phyloP scores from a whole-genome alignment of 73 alveolate species.

The Symbiodinium natans region DNA sequence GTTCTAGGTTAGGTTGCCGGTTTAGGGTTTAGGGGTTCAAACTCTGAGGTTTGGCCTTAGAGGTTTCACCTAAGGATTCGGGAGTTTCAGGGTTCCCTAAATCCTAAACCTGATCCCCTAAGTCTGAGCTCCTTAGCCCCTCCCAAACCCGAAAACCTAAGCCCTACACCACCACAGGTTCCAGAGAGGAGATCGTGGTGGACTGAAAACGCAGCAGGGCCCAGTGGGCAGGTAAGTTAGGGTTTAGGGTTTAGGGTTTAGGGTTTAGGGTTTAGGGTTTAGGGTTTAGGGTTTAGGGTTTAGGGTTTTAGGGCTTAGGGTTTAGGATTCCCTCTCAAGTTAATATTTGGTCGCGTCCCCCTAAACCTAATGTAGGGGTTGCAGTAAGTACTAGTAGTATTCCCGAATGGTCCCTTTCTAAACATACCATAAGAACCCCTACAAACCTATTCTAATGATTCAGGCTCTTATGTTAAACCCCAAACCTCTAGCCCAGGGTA shows the following conservation, averaged over 20 bases:
- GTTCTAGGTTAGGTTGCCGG: not conserved
- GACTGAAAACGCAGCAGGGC: not conserved
- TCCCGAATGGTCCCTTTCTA: no score
- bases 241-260: not conserved
- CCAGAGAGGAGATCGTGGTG: not conserved
- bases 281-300: not conserved
- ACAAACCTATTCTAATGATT: no score
- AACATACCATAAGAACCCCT: no score
- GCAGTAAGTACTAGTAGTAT: no score
- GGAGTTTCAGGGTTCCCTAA: not conserved
- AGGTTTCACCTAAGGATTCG: no score
- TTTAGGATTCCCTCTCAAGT: not conserved
- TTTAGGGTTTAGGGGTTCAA: not conserved
- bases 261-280: not conserved
- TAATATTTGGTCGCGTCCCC: no score
- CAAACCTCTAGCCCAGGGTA: no score
- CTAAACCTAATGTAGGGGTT: no score
- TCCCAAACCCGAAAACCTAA: not conserved
- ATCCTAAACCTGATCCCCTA: not conserved
- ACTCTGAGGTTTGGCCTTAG: no score
- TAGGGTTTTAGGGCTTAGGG: not conserved
- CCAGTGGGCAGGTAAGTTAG: not conserved
- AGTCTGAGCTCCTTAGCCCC: no score
- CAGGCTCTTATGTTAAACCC: no score
- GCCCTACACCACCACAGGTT: not conserved